Conservation (phyloP, 2,329 filamentous ascomycete species). For the Calonectria multiphialidica region DNA sequence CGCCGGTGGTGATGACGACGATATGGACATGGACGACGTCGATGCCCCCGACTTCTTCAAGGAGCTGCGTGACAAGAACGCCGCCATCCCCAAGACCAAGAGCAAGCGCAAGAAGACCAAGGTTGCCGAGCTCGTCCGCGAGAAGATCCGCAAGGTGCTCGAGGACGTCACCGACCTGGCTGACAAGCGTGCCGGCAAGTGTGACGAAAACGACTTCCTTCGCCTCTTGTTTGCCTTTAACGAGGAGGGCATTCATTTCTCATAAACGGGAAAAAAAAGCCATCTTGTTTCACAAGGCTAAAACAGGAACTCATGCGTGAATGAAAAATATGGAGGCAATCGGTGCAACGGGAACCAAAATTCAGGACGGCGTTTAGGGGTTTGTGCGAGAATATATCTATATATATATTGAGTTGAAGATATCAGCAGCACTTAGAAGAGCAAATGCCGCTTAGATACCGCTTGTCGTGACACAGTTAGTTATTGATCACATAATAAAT, state of each 20-base stretch:
- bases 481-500: slow-evolving; percentile 8
- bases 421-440: slow-evolving; percentile 11
- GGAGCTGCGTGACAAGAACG: slow-evolving; percentile 62
- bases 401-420: slow-evolving; percentile 1
- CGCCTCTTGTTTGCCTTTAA: slow-evolving; percentile 86
- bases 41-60: slow-evolving; percentile 89
- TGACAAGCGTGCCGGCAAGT: slow-evolving; percentile 86
- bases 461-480: slow-evolving; percentile 4
- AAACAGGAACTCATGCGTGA: slow-evolving; percentile 18
- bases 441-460: slow-evolving; percentile 31
- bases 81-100: slow-evolving; percentile 67
- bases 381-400: slow-evolving; percentile 13
- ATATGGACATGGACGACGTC: slow-evolving; percentile 70
- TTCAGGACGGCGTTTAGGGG: slow-evolving; percentile 32
- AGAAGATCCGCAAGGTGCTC: slow-evolving; percentile 88
- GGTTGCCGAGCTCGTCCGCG: slow-evolving; percentile 83
- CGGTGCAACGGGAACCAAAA: slow-evolving; percentile 27
- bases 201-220: slow-evolving; percentile 93
- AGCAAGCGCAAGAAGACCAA: slow-evolving; percentile 82
- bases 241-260: slow-evolving; percentile 93
- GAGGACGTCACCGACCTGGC: slow-evolving; percentile 83
- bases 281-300: background rate
- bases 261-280: slow-evolving; percentile 55
- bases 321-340: background rate
- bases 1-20: slow-evolving; percentile 59